phyloP scores from a whole-genome alignment of 2,329 filamentous ascomycete species.

The Epichloe gansuensis region DNA sequence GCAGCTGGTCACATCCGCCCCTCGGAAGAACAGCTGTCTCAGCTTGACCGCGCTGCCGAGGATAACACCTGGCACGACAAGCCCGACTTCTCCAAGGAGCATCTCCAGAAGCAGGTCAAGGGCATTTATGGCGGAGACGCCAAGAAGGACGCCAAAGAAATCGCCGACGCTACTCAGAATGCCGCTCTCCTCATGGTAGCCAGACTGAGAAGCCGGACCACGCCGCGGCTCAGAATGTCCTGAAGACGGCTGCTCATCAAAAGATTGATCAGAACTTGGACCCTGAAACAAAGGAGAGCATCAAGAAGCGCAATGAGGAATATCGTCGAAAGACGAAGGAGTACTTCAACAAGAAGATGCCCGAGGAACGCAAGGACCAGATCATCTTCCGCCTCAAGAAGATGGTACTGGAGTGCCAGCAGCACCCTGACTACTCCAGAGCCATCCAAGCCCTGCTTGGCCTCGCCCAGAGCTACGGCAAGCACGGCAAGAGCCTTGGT shows the following conservation, averaged over 20 bases:
- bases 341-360: slow-evolving; percentile 79
- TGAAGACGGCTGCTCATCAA: slow-evolving; percentile 37
- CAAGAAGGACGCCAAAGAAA: slow-evolving; percentile 47
- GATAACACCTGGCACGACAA: slow-evolving; percentile 92
- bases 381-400: slow-evolving; percentile 88
- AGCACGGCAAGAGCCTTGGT: slow-evolving; percentile 56
- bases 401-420: slow-evolving; percentile 94
- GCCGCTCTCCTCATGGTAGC: slow-evolving; percentile 38
- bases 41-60: slow-evolving; percentile 73
- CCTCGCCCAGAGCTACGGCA: slow-evolving; percentile 74
- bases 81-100: slow-evolving; percentile 61
- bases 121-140: slow-evolving; percentile 43
- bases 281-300: slow-evolving; percentile 47
- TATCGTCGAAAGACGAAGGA: slow-evolving; percentile 44
- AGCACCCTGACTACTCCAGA: slow-evolving; percentile 83
- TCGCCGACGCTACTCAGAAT: slow-evolving; percentile 44
- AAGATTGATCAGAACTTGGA: slow-evolving; percentile 51
- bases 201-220: slow-evolving; percentile 37
- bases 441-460: slow-evolving; percentile 81
- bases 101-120: slow-evolving; percentile 57
- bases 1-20: slow-evolving; percentile 67
- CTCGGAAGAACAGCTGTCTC: slow-evolving; percentile 59
- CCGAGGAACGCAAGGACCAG: slow-evolving; percentile 85
- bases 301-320: slow-evolving; percentile 30
- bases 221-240: slow-evolving; percentile 20